Conservation (phyloP, 2,329 filamentous ascomycete genomes). For the Fusarium decemcellulare region DNA sequence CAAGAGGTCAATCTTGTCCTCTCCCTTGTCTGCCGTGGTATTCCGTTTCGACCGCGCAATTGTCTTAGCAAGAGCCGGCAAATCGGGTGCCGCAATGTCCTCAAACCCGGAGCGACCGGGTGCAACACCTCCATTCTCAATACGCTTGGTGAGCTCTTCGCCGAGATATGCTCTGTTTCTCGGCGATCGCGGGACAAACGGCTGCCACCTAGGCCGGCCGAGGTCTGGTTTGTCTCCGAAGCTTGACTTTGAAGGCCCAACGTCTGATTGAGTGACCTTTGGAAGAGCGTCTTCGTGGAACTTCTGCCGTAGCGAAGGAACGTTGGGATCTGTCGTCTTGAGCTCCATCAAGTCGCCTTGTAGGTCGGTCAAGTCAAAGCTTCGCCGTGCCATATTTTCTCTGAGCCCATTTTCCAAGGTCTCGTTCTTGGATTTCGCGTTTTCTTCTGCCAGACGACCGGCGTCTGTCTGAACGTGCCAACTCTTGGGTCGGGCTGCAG, state of each 20-base stretch:
- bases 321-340: slow-evolving; percentile 31
- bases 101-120: slow-evolving; percentile 41
- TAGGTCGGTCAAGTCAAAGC: slow-evolving; percentile 47
- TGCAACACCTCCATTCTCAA: slow-evolving; percentile 48
- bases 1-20: slow-evolving; percentile 60
- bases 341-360: slow-evolving; percentile 32
- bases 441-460: slow-evolving; percentile 27
- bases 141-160: slow-evolving; percentile 49
- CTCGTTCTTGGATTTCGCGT: slow-evolving; percentile 1
- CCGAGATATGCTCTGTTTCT: slow-evolving; percentile 55
- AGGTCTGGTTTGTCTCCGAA: slow-evolving; percentile 46
- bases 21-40: slow-evolving; percentile 42
- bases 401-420: background rate
- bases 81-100: slow-evolving; percentile 44
- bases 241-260: slow-evolving; percentile 27
- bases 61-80: slow-evolving; percentile 46
- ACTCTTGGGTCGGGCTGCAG: slow-evolving; percentile 46
- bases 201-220: slow-evolving; percentile 57
- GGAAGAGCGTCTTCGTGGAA: slow-evolving; percentile 49
- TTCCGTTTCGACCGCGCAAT: slow-evolving; percentile 35
- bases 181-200: slow-evolving; percentile 58
- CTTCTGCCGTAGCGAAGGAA: slow-evolving; percentile 53
- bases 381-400: slow-evolving; percentile 39
- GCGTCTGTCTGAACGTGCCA: slow-evolving; percentile 47
- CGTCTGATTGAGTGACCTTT: slow-evolving; percentile 32